Evolutionary conservation across 352 stramenopile species (phyloP).

Genomic region (Pythium dissimile): DNA sequence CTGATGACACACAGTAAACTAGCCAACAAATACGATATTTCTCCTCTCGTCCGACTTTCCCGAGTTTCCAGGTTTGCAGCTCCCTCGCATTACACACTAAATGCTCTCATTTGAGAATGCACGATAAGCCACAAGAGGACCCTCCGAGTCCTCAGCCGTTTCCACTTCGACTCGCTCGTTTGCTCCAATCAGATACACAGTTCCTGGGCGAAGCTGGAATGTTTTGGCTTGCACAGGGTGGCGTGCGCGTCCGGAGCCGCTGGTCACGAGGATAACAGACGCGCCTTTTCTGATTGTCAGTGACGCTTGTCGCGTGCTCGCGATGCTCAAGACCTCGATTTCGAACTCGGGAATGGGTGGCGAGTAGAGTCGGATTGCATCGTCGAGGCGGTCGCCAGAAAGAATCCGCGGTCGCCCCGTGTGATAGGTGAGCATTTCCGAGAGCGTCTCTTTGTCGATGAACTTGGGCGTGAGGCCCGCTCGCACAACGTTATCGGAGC

Average conservation of each 20-base stretch:
- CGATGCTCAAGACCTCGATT: conserved; percentile 51
- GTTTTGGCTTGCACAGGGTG: neutral
- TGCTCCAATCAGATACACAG: conserved; percentile 14
- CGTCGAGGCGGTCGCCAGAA: conserved; percentile 46
- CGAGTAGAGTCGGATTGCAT: conserved; percentile 79
- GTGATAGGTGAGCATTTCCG: conserved; percentile 97
- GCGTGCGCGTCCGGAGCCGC: neutral
- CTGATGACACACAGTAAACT: conserved; percentile 7
- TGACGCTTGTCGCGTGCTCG: neutral
- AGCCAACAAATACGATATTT: too few relatives aligned
- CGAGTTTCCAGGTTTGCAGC: too few relatives aligned
- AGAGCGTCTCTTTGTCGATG: conserved; percentile 97
- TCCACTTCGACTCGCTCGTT: conserved; percentile 7
- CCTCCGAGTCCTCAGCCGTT: neutral
- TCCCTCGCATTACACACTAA: too few relatives aligned
- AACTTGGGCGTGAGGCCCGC: conserved; percentile 98
- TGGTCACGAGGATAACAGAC: conserved; percentile 12
- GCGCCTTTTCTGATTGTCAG: neutral
- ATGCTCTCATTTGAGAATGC: conserved; percentile 21
- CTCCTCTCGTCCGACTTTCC: too few relatives aligned
- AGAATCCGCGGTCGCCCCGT: conserved; percentile 53
- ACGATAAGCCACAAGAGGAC: conserved; percentile 9
- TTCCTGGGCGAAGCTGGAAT: conserved; percentile 2
- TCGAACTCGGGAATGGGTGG: conserved; percentile 91
- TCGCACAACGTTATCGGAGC: conserved; percentile 98